Conservation (phyloP, 768 basidiomycete species). For the Scleroderma bovista region DNA sequence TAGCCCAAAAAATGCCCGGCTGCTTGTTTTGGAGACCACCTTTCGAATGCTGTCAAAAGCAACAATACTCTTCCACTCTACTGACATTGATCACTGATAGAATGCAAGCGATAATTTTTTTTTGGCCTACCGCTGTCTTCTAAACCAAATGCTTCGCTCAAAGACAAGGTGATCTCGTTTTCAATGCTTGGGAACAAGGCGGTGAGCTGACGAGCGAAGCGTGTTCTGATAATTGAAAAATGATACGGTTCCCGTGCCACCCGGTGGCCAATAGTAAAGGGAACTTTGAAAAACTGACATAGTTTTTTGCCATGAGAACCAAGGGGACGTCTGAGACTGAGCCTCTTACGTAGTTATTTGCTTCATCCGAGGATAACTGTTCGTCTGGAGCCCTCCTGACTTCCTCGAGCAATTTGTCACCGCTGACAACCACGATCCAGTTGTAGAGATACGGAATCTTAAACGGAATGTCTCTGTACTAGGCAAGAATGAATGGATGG, state of each 20-base stretch:
- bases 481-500: too few species aligned
- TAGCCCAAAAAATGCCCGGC: slow-evolving; percentile 44
- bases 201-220: slow-evolving; percentile 35
- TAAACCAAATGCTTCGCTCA: slow-evolving; percentile 33
- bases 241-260: slow-evolving; percentile 26
- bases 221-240: slow-evolving; percentile 18
- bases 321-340: not conserved
- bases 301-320: not conserved
- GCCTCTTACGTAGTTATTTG: slow-evolving; percentile 29
- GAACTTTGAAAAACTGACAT: slow-evolving; percentile 30
- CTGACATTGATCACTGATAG: not conserved
- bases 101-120: too few species aligned
- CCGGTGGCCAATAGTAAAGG: slow-evolving; percentile 33
- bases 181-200: slow-evolving; percentile 35
- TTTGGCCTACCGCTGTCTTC: slow-evolving; percentile 7
- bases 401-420: slow-evolving; percentile 32
- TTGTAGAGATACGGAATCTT: slow-evolving; percentile 19
- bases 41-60: slow-evolving; percentile 20
- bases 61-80: slow-evolving; percentile 37
- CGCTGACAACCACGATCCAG: slow-evolving; percentile 38
- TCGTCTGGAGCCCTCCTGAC: slow-evolving; percentile 35
- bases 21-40: slow-evolving; percentile 37
- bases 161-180: slow-evolving; percentile 39
- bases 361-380: slow-evolving; percentile 29
- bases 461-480: too few species aligned